phyloP scores from a whole-genome alignment of 768 basidiomycete species.

The Podaxis mareebaensis region DNA sequence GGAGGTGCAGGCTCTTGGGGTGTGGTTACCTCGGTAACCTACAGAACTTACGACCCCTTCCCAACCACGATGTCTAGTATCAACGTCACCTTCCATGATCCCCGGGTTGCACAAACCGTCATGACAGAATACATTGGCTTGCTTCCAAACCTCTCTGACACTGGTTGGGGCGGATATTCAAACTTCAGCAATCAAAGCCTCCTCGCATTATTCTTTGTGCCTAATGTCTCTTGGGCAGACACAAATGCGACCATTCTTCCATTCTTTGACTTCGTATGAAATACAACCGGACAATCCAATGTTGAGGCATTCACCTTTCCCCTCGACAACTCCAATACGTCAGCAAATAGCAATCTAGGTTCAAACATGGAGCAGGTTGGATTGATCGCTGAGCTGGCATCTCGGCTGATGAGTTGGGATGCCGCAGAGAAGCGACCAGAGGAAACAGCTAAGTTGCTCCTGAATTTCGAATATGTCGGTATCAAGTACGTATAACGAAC shows the following conservation, averaged over 20 bases:
- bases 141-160: slow-evolving; percentile 18
- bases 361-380: slow-evolving; percentile 22
- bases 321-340: slow-evolving; percentile 11
- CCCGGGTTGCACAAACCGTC: slow-evolving; percentile 27
- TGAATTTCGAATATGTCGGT: slow-evolving; percentile 21
- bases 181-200: slow-evolving; percentile 20
- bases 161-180: slow-evolving; percentile 47
- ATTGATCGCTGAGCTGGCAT: slow-evolving; percentile 27
- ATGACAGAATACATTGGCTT: slow-evolving; percentile 35
- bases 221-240: slow-evolving; percentile 31
- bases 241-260: slow-evolving; percentile 35
- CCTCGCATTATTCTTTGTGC: not conserved
- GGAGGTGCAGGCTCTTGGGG: slow-evolving; percentile 52
- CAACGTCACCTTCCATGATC: slow-evolving; percentile 13
- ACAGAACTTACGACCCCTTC: slow-evolving; percentile 38
- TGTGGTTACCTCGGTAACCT: slow-evolving; percentile 47
- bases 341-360: slow-evolving; percentile 18
- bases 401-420: slow-evolving; percentile 34
- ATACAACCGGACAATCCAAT: not conserved
- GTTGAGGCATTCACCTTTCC: not conserved
- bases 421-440: slow-evolving; percentile 25
- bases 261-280: slow-evolving; percentile 27
- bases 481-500: slow-evolving; percentile 24
- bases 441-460: slow-evolving; percentile 25
- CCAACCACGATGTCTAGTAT: slow-evolving; percentile 32